These are phyloP conservation scores for Verbena officinalis DNA, from an alignment of 257 asterid genomes.

Conservation along the genomic window DNA sequence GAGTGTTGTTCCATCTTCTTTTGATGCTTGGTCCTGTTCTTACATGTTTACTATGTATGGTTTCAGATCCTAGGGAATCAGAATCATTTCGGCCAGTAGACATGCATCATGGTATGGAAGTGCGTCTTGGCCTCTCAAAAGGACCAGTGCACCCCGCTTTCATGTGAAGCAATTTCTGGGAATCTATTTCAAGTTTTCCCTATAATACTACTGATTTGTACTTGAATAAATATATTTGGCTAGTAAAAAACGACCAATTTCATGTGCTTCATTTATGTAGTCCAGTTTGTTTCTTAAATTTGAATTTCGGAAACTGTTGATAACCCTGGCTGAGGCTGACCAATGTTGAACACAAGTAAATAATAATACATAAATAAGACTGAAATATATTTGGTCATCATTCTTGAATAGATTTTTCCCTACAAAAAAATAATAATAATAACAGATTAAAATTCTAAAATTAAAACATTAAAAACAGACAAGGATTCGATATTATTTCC, in stretches of 20 bases:
- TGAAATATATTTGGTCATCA: too few species aligned
- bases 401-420: too few species aligned
- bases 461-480: too few species aligned
- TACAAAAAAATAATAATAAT: too few species aligned
- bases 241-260: slow-evolving; percentile 1
- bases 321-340: not conserved
- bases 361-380: too few species aligned
- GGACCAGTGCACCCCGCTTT: slow-evolving; percentile 72
- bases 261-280: not conserved
- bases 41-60: slow-evolving; percentile 9
- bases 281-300: not conserved
- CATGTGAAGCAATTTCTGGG: slow-evolving; percentile 39
- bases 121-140: slow-evolving; percentile 62
- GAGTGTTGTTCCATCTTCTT: not conserved
- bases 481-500: too few species aligned
- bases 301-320: not conserved
- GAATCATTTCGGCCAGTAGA: slow-evolving; percentile 56
- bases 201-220: slow-evolving; percentile 10
- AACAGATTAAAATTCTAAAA: too few species aligned
- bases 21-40: not conserved
- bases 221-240: slow-evolving; percentile 13
- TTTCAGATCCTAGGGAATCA: slow-evolving; percentile 73
- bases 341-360: not conserved
- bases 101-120: slow-evolving; percentile 82
- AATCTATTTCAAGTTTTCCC: slow-evolving; percentile 4